Percentiles rank a stretch among this genome's conserved stretches.
These are phyloP conservation scores for Monilinia vaccinii-corymbosi DNA, from an alignment of 2,329 filamentous ascomycete genomes.

Conservation along the genomic window DNA sequence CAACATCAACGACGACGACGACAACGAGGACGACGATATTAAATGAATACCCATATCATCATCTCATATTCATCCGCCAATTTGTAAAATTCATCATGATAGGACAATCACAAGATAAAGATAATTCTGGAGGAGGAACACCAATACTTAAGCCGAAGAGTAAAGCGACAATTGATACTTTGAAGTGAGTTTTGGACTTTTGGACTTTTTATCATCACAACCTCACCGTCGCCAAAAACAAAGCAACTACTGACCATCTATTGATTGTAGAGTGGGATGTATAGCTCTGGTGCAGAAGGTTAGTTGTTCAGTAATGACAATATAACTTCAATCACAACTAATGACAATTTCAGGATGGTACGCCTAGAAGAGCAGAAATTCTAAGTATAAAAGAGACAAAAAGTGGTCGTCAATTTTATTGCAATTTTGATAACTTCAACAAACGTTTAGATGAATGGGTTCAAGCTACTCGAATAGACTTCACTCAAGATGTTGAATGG, in stretches of 20 bases:
- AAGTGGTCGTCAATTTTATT: constrained; percentile 51
- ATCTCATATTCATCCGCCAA: neutral
- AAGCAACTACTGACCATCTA: constrained; percentile 9
- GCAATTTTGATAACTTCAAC: constrained; percentile 29
- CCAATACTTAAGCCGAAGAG: constrained; percentile 59
- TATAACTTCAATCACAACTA: constrained; percentile 4
- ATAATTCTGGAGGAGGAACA: constrained; percentile 39
- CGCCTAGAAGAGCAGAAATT: constrained; percentile 87
- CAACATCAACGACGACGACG: too few relatives aligned
- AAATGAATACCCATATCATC: constrained; percentile 16
- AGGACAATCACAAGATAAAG: constrained; percentile 36
- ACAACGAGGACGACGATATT: neutral
- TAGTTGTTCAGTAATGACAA: constrained; percentile 9
- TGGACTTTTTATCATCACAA: neutral
- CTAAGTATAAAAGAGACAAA: constrained; percentile 88
- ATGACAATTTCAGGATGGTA: constrained; percentile 52
- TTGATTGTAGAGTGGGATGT: constrained; percentile 28
- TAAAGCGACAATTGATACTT: constrained; percentile 73
- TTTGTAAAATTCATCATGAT: constrained; percentile 40
- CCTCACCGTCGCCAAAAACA: constrained; percentile 4
- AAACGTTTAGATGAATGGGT: constrained; percentile 65
- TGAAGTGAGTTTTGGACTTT: constrained; percentile 49
- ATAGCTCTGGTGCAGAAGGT: constrained; percentile 31
- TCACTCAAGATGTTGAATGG: constrained; percentile 91
- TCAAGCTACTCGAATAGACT: constrained; percentile 69